These are phyloP conservation scores for Camellia japonica DNA, from an alignment of 148 eudicot genomes.

Conservation along the genomic window DNA sequence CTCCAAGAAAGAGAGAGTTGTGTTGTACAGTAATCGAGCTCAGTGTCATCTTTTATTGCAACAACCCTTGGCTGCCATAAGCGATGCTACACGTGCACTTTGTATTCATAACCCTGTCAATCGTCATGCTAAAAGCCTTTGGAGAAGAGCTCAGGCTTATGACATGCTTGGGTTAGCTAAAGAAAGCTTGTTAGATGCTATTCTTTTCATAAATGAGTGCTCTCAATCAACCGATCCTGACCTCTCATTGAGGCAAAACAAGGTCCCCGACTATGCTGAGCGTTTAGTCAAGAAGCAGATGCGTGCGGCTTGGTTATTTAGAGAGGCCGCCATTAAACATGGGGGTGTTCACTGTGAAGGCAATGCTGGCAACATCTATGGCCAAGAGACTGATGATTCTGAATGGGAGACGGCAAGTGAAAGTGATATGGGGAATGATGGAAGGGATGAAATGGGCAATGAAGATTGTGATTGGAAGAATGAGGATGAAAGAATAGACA, in stretches of 20 bases:
- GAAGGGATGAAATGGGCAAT: constrained; percentile 51
- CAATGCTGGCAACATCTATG: constrained; percentile 62
- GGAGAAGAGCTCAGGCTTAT: constrained; percentile 99
- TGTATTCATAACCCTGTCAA: constrained; percentile 86
- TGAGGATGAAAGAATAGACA: constrained; percentile 62
- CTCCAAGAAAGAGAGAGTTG: constrained; percentile 88
- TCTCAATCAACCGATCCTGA: constrained; percentile 93
- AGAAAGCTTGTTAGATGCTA: constrained; percentile 96
- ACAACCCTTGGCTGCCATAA: constrained; percentile 83
- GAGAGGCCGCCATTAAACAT: constrained; percentile 89
- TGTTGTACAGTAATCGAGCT: constrained; percentile 88
- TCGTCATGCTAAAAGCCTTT: constrained; percentile 92
- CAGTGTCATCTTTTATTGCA: constrained; percentile 90
- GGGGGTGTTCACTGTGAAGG: constrained; percentile 91
- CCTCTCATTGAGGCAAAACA: constrained; percentile 77
- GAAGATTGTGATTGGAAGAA: constrained; percentile 72
- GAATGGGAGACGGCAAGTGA: constrained; percentile 99
- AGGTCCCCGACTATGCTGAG: constrained; percentile 97
- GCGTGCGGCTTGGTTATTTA: constrained; percentile 94
- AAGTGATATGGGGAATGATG: constrained; percentile 84
- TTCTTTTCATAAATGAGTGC: constrained; percentile 84
- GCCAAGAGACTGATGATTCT: constrained; percentile 85
- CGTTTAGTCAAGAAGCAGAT: constrained; percentile 95
- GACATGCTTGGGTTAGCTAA: constrained; percentile 96
- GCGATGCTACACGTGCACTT: constrained; percentile 93